Base-by-base conservation (phyloP, 305 asterid genomes). In the Nicotiana rustica region DNA sequence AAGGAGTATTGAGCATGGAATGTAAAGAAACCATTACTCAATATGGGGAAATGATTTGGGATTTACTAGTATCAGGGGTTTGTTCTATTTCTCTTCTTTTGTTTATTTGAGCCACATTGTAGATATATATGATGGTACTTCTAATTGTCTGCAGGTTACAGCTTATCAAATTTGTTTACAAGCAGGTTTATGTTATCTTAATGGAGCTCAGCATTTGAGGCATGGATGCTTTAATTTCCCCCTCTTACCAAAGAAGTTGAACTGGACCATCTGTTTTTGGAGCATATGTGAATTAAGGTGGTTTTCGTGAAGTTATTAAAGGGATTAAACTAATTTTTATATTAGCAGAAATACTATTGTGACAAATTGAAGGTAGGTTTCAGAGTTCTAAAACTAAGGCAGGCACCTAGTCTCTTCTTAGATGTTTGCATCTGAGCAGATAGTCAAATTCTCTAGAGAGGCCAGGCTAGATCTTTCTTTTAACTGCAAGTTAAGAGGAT, bases 41-140 rank as follows among this genome's bases (percentile, higher is more conserved):
- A 73, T 96, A 94, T 35, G 99, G 99, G 82, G 97, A 94, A 0
- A 87, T 89, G 95, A 92, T 96, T 68, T 96, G 98, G 99, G 97
- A 96, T 77, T 97, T 94, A 76, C 91, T 96, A 4, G 82, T 93
- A 35, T 60, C 92, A 35, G 98, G 98, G 92, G 99, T 95, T 77
- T 44, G 91, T 75, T 55, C 69, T 35, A 15, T 67, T 80, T 70
- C 59, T 78, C 8, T 62, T 33, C 44, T 17, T 41, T 35, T 59
- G 75, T 44, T 81, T 71, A 52, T 31, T 75, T 56, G 47, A 41
- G 47, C 10, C 47, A 41, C 41, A 60, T 19, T 13, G 61, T 60
- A 44, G 29, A 25, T 25, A 25, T 25, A 64, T 21, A 71, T 41
- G n/a, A 35, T 1, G 5, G 9, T 71, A 35, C 47, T 55, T 25